Percentiles rank a stretch among this genome's conserved stretches.
These are phyloP conservation scores for Alliaria petiolata DNA, from an alignment of 345 rosid genomes.

Conservation along the genomic window DNA sequence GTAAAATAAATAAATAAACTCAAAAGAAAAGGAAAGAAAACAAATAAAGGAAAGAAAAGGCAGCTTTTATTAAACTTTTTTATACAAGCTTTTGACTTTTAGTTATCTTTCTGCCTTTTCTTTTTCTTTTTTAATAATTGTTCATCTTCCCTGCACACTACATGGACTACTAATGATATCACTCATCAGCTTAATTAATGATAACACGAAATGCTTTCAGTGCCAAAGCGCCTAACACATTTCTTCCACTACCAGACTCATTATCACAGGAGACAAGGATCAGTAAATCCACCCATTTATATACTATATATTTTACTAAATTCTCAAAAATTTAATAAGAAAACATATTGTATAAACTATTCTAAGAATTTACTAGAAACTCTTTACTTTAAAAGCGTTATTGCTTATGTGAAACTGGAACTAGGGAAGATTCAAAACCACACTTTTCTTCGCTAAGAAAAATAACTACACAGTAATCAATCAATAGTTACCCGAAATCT, in stretches of 20 bases:
- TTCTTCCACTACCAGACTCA: conserved; percentile 17
- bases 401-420: conserved; percentile 15
- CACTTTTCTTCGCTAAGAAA: conserved; percentile 3
- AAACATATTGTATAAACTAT: too few species aligned
- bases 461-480: conserved; percentile 21
- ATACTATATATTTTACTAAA: too few species aligned
- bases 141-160: conserved; percentile 18
- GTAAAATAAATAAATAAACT: background rate
- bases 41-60: conserved; percentile 4
- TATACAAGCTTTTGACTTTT: conserved; percentile 13
- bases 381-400: background rate
- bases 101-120: conserved; percentile 1
- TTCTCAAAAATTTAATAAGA: background rate
- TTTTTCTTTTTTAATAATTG: conserved; percentile 18
- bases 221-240: conserved; percentile 25
- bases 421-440: conserved; percentile 16
- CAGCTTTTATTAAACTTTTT: conserved; percentile 23
- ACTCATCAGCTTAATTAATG: conserved; percentile 19
- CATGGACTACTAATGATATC: conserved; percentile 13
- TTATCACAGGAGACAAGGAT: background rate
- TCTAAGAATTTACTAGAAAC: background rate
- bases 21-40: background rate
- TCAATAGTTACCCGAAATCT: conserved; percentile 14
- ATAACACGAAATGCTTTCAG: conserved; percentile 24
- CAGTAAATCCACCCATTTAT: background rate